Conservation (phyloP, 305 asterid species). For the Rubia tinctorum region DNA sequence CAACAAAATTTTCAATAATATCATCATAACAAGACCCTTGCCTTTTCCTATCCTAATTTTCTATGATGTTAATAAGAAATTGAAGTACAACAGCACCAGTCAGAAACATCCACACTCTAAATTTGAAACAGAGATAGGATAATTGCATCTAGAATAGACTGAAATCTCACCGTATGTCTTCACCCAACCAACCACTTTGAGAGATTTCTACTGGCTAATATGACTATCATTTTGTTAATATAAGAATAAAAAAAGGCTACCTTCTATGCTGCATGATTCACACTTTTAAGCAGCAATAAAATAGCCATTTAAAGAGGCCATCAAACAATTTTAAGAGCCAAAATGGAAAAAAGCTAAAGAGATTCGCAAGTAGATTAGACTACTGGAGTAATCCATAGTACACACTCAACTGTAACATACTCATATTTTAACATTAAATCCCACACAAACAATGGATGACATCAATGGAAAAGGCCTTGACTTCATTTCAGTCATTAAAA, state of each 20-base stretch:
- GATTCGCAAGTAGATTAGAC: conserved; percentile 4
- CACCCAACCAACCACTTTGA: background rate
- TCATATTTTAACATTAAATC: background rate
- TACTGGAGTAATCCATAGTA: background rate
- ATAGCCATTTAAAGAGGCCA: background rate
- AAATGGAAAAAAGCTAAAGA: background rate
- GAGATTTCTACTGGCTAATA: conserved; percentile 1
- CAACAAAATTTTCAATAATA: background rate
- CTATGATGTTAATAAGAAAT: background rate
- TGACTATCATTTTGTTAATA: background rate
- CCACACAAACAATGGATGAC: conserved; percentile 2
- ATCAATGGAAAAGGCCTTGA: background rate
- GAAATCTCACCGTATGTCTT: background rate
- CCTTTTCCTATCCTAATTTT: background rate
- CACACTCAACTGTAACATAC: background rate
- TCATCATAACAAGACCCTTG: background rate
- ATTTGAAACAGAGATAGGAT: background rate
- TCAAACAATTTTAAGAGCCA: background rate
- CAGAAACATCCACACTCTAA: background rate
- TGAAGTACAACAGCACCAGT: background rate
- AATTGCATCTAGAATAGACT: background rate
- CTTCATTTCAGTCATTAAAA: background rate
- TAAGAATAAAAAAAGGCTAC: background rate
- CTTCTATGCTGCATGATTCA: background rate
- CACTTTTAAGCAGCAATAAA: background rate